A percentile compares a stretch with the other conserved stretches of the same genome.
phyloP scores from a whole-genome alignment of 306 rosid genomes.

The Argentina anserina region DNA sequence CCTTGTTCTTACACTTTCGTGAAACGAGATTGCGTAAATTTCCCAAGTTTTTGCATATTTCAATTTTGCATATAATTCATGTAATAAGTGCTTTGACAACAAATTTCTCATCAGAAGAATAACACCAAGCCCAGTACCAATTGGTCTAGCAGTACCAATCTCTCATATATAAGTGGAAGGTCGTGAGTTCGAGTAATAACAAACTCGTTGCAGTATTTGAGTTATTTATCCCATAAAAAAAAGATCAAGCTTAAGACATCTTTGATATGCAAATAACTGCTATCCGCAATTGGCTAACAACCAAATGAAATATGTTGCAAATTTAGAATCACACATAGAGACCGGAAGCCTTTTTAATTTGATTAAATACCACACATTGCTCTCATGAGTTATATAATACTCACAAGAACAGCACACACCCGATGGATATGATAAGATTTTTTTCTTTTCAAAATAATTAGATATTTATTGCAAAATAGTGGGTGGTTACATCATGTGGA shows the following conservation, averaged over 20 bases:
- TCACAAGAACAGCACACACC: too few relatives aligned
- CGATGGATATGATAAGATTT: too few relatives aligned
- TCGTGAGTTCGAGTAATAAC: too few relatives aligned
- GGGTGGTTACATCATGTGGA: too few relatives aligned
- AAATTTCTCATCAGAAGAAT: slow-evolving; percentile 1
- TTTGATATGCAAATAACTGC: background rate
- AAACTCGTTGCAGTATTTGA: too few relatives aligned
- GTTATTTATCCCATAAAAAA: too few relatives aligned
- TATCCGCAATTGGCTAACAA: background rate
- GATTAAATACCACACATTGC: background rate
- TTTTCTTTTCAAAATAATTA: too few relatives aligned
- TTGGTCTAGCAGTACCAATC: too few relatives aligned
- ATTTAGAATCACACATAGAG: background rate
- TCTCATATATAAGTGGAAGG: too few relatives aligned
- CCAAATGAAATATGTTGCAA: background rate
- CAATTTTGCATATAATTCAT: background rate
- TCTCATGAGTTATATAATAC: background rate
- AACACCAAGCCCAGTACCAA: background rate
- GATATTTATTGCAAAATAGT: too few relatives aligned
- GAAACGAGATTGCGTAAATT: background rate
- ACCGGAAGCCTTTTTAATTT: background rate
- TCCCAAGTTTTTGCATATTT: background rate
- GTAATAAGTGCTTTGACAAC: background rate
- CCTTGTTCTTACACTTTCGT: background rate
- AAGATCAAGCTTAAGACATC: too few relatives aligned